Conservation (phyloP, 2,329 filamentous ascomycete species). For the Myrmaecium sp. region DNA sequence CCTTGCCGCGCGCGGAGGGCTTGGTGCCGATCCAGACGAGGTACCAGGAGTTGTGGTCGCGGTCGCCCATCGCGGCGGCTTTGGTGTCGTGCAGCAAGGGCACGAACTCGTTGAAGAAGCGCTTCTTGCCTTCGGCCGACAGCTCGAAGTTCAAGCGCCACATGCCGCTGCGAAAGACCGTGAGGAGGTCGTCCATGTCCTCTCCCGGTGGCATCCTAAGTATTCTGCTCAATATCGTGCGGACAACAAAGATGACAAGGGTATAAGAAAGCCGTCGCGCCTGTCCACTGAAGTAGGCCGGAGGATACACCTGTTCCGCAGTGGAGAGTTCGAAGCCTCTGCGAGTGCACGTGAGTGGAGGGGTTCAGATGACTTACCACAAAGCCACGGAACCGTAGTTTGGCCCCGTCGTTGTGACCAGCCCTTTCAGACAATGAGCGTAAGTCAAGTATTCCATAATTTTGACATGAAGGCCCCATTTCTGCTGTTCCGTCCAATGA, state of each 20-base stretch:
- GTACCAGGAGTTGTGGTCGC: slow-evolving; percentile 57
- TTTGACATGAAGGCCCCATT: slow-evolving; percentile 60
- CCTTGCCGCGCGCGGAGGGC: slow-evolving; percentile 50
- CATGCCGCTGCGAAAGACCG: slow-evolving; percentile 55
- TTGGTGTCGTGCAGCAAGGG: slow-evolving; percentile 61
- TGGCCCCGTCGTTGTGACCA: slow-evolving; percentile 57
- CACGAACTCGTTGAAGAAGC: slow-evolving; percentile 64
- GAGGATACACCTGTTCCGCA: too few relatives aligned
- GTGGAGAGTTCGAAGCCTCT: too few relatives aligned
- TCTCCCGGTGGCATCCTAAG: slow-evolving; percentile 57
- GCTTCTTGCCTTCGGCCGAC: slow-evolving; percentile 50
- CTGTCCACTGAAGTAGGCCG: too few relatives aligned
- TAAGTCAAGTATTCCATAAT: slow-evolving; percentile 65
- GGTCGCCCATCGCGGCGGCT: slow-evolving; percentile 46
- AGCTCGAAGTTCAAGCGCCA: slow-evolving; percentile 65
- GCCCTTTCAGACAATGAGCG: slow-evolving; percentile 55
- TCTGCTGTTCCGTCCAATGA: slow-evolving; percentile 44
- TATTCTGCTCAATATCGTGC: too few relatives aligned
- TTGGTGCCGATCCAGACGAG: slow-evolving; percentile 71
- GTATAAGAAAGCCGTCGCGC: too few relatives aligned
- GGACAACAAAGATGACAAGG: too few relatives aligned
- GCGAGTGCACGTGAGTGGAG: neutral
- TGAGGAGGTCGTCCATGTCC: slow-evolving; percentile 57
- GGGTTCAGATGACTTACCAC: slow-evolving; percentile 39
- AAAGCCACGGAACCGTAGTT: slow-evolving; percentile 65